Percentiles rank a stretch among this genome's conserved stretches.
These are phyloP conservation scores for Pyrus communis DNA, from an alignment of 306 rosid species.

Conservation along the genomic window DNA sequence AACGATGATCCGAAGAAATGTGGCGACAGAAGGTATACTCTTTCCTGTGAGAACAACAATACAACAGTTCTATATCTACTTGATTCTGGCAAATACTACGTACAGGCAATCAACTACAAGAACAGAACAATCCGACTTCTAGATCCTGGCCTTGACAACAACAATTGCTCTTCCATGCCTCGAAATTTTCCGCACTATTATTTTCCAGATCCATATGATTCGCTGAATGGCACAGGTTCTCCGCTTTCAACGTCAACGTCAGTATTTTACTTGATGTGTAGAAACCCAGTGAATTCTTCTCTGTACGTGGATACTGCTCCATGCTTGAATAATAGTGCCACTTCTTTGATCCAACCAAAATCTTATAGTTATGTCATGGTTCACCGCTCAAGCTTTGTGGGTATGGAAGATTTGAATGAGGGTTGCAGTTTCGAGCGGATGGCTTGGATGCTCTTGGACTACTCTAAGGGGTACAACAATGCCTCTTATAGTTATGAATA, in stretches of 20 bases:
- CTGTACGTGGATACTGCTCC: neutral
- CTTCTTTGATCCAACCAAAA: neutral
- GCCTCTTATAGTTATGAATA: neutral
- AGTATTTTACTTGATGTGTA: neutral
- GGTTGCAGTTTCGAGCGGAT: too few species aligned
- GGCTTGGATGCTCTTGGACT: too few species aligned
- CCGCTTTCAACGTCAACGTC: too few species aligned
- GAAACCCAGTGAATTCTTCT: neutral
- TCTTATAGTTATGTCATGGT: neutral
- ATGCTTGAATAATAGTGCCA: neutral
- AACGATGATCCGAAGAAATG: neutral
- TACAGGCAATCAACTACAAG: neutral
- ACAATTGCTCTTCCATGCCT: neutral
- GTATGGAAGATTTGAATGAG: too few species aligned
- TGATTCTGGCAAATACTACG: too few species aligned
- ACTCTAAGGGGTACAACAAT: neutral
- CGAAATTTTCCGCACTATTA: neutral
- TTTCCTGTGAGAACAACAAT: neutral
- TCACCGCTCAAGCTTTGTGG: too few species aligned
- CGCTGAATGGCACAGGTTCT: too few species aligned
- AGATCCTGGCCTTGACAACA: neutral
- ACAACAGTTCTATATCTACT: too few species aligned
- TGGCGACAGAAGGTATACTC: neutral
- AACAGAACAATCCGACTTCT: slow-evolving; percentile 19
- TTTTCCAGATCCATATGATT: too few species aligned